Evolutionary conservation across 371 early-diverging fungal genomes (phyloP).

Genomic region (Zancudomyces culisetae): DNA sequence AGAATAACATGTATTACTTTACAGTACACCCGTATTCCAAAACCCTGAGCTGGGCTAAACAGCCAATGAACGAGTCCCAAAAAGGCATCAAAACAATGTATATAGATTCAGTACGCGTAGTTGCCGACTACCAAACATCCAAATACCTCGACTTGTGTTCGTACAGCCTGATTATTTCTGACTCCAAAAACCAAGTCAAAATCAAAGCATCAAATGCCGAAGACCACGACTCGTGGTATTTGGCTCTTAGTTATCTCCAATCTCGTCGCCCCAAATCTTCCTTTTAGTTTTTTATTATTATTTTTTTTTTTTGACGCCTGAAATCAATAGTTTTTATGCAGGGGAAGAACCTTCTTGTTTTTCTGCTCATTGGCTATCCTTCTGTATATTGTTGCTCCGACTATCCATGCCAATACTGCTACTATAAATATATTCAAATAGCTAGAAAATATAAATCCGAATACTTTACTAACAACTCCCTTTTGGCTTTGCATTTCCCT

Average conservation of each 20-base stretch:
- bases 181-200: conserved; percentile 4
- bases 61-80: conserved; percentile 12
- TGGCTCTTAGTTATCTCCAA: conserved; percentile 26
- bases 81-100: background rate
- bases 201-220: conserved; percentile 37
- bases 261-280: no score
- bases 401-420: no score
- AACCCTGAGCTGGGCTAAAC: conserved; percentile 51
- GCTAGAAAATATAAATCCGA: no score
- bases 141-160: conserved; percentile 4
- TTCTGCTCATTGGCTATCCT: no score
- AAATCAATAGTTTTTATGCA: no score
- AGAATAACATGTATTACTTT: conserved; percentile 42
- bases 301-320: no score
- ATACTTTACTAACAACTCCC: no score
- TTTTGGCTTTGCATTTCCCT: no score
- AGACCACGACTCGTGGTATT: conserved; percentile 46
- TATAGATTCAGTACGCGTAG: background rate
- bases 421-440: no score
- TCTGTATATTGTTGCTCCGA: no score
- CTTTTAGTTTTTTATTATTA: no score
- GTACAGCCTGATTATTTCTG: background rate
- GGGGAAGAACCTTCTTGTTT: no score
- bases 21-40: conserved; percentile 68
- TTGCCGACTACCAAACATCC: background rate